Evolutionary conservation across 129 eudicot species (phyloP), one percentile per base, ranked within the genome.

Genomic region (Cynara cardunculus): DNA sequence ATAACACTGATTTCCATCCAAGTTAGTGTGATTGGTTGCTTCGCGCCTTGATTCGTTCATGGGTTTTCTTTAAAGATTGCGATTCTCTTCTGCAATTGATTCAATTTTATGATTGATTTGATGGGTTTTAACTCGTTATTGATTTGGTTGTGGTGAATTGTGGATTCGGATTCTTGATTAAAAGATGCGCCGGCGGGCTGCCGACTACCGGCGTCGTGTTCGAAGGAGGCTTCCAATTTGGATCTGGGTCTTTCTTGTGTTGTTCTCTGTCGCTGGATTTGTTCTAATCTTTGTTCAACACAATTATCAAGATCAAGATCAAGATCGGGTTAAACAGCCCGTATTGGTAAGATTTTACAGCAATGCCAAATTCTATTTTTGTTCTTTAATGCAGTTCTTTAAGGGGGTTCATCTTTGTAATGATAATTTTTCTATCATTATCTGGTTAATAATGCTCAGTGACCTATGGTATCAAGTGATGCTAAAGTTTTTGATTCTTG

Each of bases 171-270:
- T 59, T 71, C 53, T 62, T 62, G 39, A 83, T 83, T 64, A 74
- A 66, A 84, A 86, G 87, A 94, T 94, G 98, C 84, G 96, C 85
- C 93, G 97, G 85, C 90, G 94, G 88, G 96, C 97, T 74, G 90
- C 97, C 88, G 98, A 94, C 49, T 90, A 82, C 88, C 95, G 96
- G 96, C 97, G 98, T 82, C 95, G 91, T 87, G 94, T 91, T 82
- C 84, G 98, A 66, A 79, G 92, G 84, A 81, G 89, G 86, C 82
- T 87, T 25, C 71, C 92, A 7, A 87, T 89, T 80, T 91, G 97
- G 96, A 91, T 92, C 92, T 94, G 97, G 92, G 77, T 83, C 44
- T 86, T 94, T 67, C 91, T 94, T 81, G 87, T 88, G 12, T 31
- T 89, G 68, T 88, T 92, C 37, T 78, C 80, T 59, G 76, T 88